Percentiles rank a stretch among this genome's conserved stretches.
These are phyloP conservation scores for Thuidium tamariscinum DNA, from an alignment of 225 moss, liverwort and hornwort species.

Conservation along the genomic window DNA sequence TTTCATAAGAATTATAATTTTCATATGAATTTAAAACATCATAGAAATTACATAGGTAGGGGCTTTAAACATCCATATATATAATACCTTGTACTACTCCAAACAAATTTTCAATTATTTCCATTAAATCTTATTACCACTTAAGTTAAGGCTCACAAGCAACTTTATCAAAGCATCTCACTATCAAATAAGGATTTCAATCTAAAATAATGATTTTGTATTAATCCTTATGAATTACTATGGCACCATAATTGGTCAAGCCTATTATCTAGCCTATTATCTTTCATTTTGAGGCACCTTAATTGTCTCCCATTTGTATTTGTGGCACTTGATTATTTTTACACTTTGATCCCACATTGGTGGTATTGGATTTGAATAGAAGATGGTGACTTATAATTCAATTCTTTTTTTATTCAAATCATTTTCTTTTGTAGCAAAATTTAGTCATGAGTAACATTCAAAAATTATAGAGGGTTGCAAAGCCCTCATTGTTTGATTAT, in stretches of 20 bases:
- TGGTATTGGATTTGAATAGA: background rate
- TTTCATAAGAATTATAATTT: background rate
- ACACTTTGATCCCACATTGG: background rate
- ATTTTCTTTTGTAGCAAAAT: background rate
- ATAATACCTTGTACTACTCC: too few species aligned
- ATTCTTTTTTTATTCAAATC: background rate
- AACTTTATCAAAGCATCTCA: accelerated
- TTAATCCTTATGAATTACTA: background rate
- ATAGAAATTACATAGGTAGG: background rate
- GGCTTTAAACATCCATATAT: background rate
- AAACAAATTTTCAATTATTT: background rate
- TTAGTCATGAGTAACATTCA: background rate
- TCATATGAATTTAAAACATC: background rate
- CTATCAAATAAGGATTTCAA: background rate
- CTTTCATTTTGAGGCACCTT: background rate
- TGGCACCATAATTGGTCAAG: background rate
- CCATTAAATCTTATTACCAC: background rate
- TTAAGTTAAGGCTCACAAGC: background rate
- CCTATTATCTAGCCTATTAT: background rate
- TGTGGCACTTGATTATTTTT: background rate
- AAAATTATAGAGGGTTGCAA: background rate
- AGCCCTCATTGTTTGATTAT: background rate
- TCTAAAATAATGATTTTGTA: background rate
- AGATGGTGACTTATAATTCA: background rate
- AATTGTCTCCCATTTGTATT: background rate